These are phyloP conservation scores for Mycena vulgaris DNA, from an alignment of 768 basidiomycete species.

Conservation along the genomic window DNA sequence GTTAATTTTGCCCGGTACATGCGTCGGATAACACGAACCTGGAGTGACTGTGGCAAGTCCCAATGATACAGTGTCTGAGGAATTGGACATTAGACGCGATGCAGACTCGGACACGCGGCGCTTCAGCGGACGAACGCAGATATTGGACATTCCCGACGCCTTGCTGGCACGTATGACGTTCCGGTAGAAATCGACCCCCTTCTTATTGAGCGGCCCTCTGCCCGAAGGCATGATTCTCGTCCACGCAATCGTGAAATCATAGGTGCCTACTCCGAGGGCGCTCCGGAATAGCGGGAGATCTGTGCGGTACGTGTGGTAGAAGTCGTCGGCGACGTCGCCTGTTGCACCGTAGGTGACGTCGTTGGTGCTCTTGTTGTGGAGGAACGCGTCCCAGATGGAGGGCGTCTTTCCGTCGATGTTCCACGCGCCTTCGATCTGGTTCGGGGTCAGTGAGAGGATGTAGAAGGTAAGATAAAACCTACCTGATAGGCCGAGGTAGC, in stretches of 20 bases:
- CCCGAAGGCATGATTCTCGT: slow-evolving; percentile 67
- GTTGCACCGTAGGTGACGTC: slow-evolving; percentile 57
- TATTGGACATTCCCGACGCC: slow-evolving; percentile 60
- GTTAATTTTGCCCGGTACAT: not conserved
- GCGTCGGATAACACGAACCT: slow-evolving; percentile 54
- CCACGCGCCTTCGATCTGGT: slow-evolving; percentile 67
- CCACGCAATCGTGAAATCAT: slow-evolving; percentile 70
- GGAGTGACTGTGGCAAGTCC: slow-evolving; percentile 68
- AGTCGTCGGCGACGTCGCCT: slow-evolving; percentile 64
- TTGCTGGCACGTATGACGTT: slow-evolving; percentile 61
- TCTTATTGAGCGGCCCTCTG: slow-evolving; percentile 61
- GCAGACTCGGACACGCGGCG: not conserved
- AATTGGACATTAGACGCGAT: slow-evolving; percentile 11
- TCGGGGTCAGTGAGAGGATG: not conserved
- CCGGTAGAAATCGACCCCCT: slow-evolving; percentile 63
- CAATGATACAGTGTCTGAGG: slow-evolving; percentile 64
- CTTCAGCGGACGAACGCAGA: slow-evolving; percentile 51
- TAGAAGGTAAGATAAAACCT: not conserved
- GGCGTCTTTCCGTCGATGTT: slow-evolving; percentile 53
- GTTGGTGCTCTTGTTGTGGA: slow-evolving; percentile 56
- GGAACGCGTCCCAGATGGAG: slow-evolving; percentile 67
- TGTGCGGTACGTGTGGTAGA: slow-evolving; percentile 59
- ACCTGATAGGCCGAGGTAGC: slow-evolving; percentile 37
- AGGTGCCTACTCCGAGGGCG: slow-evolving; percentile 62
- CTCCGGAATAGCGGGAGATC: slow-evolving; percentile 61